Conservation (phyloP, 2,329 filamentous ascomycete genomes). For the Thielaviopsis ethacetica region DNA sequence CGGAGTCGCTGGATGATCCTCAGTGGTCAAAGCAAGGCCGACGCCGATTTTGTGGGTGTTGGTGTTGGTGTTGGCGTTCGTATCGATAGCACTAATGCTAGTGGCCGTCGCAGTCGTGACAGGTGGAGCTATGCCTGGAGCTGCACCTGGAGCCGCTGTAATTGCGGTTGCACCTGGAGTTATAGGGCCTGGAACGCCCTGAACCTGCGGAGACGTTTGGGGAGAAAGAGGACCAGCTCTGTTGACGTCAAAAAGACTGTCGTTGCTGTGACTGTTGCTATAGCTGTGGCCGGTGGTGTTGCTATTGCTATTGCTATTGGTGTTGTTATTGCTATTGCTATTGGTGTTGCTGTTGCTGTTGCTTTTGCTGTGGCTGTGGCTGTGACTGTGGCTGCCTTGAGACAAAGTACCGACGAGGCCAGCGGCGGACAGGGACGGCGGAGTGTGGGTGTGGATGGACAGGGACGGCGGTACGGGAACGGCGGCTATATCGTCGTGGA, state of each 20-base stretch:
- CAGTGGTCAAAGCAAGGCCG: neutral
- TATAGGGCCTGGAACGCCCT: neutral
- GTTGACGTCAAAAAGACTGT: neutral
- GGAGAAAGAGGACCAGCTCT: neutral
- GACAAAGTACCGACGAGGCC: neutral
- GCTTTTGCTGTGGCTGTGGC: conserved; percentile 14
- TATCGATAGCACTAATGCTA: neutral
- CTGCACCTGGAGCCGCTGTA: conserved; percentile 9
- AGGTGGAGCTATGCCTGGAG: neutral
- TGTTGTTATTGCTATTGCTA: neutral
- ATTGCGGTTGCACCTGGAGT: conserved; percentile 1
- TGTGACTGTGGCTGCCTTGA: conserved; percentile 17
- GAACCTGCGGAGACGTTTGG: neutral
- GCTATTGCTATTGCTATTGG: neutral
- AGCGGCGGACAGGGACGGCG: neutral
- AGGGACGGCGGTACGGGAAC: neutral
- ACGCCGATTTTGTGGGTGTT: conserved; percentile 8
- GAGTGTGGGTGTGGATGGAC: conserved; percentile 15
- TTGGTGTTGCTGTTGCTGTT: neutral
- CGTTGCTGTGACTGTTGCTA: neutral
- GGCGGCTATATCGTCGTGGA: neutral
- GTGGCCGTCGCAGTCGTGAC: neutral
- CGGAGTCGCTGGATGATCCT: neutral
- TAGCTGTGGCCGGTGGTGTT: conserved; percentile 10
- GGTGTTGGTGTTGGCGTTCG: conserved; percentile 13